These are phyloP conservation scores for Raffaelea albimanens DNA, from an alignment of 2,329 filamentous ascomycete species.

Conservation along the genomic window DNA sequence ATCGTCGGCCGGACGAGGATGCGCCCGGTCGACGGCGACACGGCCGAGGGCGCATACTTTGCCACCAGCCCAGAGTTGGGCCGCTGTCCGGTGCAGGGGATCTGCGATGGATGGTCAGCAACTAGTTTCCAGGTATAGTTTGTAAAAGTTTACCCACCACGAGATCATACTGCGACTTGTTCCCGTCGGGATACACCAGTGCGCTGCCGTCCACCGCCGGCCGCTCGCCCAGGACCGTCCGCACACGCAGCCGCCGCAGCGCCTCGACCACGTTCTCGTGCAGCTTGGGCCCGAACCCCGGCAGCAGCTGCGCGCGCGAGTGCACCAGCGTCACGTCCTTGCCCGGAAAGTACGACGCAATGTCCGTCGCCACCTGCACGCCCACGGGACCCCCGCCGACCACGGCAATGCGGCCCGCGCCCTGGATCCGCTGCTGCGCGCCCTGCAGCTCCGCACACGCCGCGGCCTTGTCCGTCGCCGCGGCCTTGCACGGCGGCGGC, in stretches of 20 bases:
- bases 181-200: background rate
- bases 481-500: slow-evolving; percentile 35
- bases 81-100: background rate
- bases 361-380: slow-evolving; percentile 50
- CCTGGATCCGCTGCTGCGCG: slow-evolving; percentile 35
- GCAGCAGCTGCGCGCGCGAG: slow-evolving; percentile 37
- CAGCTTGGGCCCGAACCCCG: slow-evolving; percentile 25
- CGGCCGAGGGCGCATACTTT: background rate
- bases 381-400: slow-evolving; percentile 52
- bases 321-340: slow-evolving; percentile 49
- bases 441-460: slow-evolving; percentile 30
- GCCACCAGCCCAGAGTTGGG: background rate
- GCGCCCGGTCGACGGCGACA: background rate
- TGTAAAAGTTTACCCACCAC: background rate
- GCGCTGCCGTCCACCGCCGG: slow-evolving; percentile 14
- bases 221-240: slow-evolving; percentile 41
- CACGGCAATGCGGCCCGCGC: slow-evolving; percentile 33
- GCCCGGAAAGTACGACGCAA: slow-evolving; percentile 42
- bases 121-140: too few species aligned
- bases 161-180: background rate
- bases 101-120: too few species aligned
- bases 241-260: slow-evolving; percentile 35
- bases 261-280: slow-evolving; percentile 25
- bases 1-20: background rate
- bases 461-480: slow-evolving; percentile 27